Evolutionary conservation across 2,329 filamentous ascomycete species (phyloP).

Genomic region (Clonostachys sp.): DNA sequence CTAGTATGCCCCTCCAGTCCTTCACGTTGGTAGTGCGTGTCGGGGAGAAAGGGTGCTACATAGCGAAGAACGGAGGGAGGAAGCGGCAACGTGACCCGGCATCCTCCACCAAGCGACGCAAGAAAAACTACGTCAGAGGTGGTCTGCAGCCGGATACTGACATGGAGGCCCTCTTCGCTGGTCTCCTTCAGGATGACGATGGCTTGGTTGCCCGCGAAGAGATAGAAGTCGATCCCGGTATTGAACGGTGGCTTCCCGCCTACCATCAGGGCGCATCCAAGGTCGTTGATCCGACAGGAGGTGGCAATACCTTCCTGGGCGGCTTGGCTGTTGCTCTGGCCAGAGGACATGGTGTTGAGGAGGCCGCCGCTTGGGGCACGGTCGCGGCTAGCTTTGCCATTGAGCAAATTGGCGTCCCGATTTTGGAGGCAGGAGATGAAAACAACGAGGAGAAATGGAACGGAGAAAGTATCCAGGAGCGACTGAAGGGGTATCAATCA

Average conservation of each 20-base stretch:
- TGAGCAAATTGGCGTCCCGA: slow-evolving; percentile 85
- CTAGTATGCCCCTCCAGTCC: slow-evolving; percentile 58
- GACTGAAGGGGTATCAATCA: slow-evolving; percentile 45
- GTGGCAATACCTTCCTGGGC: slow-evolving; percentile 83
- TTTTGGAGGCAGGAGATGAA: slow-evolving; percentile 35
- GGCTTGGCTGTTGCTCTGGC: slow-evolving; percentile 55
- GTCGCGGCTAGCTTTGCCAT: slow-evolving; percentile 90
- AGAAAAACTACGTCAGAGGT: slow-evolving; percentile 41
- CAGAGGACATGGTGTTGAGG: slow-evolving; percentile 55
- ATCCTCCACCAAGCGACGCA: slow-evolving; percentile 20
- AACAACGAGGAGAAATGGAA: slow-evolving; percentile 59
- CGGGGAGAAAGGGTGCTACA: slow-evolving; percentile 67
- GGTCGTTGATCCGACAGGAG: slow-evolving; percentile 90
- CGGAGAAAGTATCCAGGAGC: slow-evolving; percentile 44
- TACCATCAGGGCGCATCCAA: slow-evolving; percentile 52
- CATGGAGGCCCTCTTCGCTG: slow-evolving; percentile 58
- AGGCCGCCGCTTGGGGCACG: slow-evolving; percentile 73
- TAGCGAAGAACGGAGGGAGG: slow-evolving; percentile 53
- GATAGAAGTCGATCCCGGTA: slow-evolving; percentile 58
- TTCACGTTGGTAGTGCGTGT: slow-evolving; percentile 66
- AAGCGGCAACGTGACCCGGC: slow-evolving; percentile 23
- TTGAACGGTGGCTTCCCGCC: slow-evolving; percentile 73
- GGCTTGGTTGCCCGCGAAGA: slow-evolving; percentile 51
- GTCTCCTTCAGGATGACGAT: slow-evolving; percentile 47
- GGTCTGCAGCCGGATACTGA: slow-evolving; percentile 56